Evolutionary conservation across 441 rosid genomes (phyloP).

Genomic region (Metrosideros polymorpha): DNA sequence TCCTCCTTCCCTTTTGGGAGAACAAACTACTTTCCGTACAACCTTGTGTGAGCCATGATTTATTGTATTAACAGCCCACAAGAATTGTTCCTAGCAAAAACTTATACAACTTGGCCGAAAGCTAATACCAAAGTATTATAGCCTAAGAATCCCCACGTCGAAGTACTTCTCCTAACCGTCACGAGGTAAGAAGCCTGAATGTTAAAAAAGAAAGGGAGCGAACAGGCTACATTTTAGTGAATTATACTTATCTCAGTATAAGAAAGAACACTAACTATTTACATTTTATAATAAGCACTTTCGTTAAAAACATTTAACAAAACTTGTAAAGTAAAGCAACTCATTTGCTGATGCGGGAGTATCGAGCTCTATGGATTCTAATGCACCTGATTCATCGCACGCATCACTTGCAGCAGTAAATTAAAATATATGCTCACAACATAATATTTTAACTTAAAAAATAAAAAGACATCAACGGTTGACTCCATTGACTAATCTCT

Average conservation of each 20-base stretch:
- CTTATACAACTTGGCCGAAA: neutral
- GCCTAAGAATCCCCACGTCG: neutral
- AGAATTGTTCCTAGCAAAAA: too few relatives aligned
- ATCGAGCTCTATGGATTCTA: too few relatives aligned
- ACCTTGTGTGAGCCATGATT: too few relatives aligned
- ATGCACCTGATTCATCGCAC: too few relatives aligned
- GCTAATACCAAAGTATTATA: neutral
- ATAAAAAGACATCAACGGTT: neutral
- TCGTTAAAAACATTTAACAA: neutral
- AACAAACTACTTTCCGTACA: too few relatives aligned
- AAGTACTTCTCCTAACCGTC: neutral
- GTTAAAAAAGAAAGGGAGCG: neutral
- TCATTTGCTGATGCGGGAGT: too few relatives aligned
- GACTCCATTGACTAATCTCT: neutral
- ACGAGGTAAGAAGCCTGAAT: neutral
- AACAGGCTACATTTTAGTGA: neutral
- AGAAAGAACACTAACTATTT: neutral
- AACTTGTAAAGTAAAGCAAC: neutral
- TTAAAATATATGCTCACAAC: neutral
- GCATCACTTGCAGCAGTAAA: neutral
- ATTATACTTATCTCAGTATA: neutral
- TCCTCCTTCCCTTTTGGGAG: too few relatives aligned
- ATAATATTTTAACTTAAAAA: neutral
- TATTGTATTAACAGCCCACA: too few relatives aligned
- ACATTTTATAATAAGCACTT: too few relatives aligned